Evolutionary conservation across 2,329 filamentous ascomycete species (phyloP).

Genomic region (Ilyonectria mors-panacis): DNA sequence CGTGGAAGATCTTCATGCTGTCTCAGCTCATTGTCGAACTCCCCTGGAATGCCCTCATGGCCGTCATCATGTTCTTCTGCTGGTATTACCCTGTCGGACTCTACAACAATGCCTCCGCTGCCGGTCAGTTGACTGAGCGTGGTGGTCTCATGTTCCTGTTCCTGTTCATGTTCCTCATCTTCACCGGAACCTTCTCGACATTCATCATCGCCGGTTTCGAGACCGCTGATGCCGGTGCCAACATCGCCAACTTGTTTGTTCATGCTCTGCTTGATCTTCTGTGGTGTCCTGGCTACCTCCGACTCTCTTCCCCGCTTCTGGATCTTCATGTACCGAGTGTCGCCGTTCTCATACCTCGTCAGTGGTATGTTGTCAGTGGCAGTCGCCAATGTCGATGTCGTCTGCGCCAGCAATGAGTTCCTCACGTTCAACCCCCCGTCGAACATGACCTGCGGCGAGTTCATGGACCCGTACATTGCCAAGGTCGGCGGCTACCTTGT

Average conservation of each 20-base stretch:
- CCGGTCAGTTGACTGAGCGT: conserved; percentile 75
- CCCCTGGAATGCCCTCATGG: conserved; percentile 85
- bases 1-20: conserved; percentile 88
- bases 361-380: conserved; percentile 79
- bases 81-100: conserved; percentile 92
- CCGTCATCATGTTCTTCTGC: conserved; percentile 81
- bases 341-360: conserved; percentile 87
- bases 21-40: conserved; percentile 88
- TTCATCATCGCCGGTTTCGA: conserved; percentile 80
- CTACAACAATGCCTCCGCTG: conserved; percentile 76
- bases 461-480: conserved; percentile 67
- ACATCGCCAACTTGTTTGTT: conserved; percentile 77
- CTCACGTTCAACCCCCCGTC: conserved; percentile 73
- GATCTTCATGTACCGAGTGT: conserved; percentile 73
- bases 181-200: conserved; percentile 85
- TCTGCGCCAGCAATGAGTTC: conserved; percentile 79
- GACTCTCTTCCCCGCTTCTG: conserved; percentile 71
- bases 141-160: conserved; percentile 86
- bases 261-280: conserved; percentile 67
- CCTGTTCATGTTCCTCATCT: conserved; percentile 81
- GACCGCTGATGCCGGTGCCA: conserved; percentile 75
- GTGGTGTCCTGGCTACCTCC: conserved; percentile 47
- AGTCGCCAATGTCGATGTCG: conserved; percentile 76
- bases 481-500: conserved; percentile 67
- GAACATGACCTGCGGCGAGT: conserved; percentile 72